Conservation (phyloP, 352 stramenopile species). For the Phytophthora foliorum region DNA sequence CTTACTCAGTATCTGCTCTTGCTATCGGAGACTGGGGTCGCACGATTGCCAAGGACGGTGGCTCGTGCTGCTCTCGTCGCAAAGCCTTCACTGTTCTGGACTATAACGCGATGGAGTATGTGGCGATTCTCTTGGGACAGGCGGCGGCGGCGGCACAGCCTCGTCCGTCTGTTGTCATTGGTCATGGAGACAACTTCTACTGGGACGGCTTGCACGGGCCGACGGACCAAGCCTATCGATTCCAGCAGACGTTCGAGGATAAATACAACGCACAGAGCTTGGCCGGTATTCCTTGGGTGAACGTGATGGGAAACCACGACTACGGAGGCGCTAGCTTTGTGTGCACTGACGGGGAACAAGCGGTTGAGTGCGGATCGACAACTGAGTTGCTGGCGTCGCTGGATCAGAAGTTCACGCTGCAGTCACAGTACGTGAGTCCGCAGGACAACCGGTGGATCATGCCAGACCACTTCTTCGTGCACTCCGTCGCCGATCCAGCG, state of each 20-base stretch:
- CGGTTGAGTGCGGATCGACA: conserved; percentile 56
- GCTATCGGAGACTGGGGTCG: conserved; percentile 85
- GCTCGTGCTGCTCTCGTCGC: conserved; percentile 72
- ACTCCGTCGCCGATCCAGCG: conserved; percentile 65
- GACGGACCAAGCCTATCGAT: conserved; percentile 71
- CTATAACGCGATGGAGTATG: conserved; percentile 80
- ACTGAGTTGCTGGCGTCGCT: conserved; percentile 54
- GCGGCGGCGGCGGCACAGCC: conserved; percentile 37
- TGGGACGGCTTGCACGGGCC: conserved; percentile 72
- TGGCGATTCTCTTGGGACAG: conserved; percentile 65
- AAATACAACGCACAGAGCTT: conserved; percentile 68
- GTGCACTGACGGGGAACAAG: conserved; percentile 57
- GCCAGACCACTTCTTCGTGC: conserved; percentile 85
- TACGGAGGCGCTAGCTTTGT: conserved; percentile 84
- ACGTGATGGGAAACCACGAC: conserved; percentile 89
- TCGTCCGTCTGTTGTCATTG: conserved; percentile 55
- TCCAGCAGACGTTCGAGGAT: conserved; percentile 83
- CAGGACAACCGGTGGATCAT: conserved; percentile 87
- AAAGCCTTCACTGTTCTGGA: conserved; percentile 69
- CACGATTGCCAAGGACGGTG: conserved; percentile 64
- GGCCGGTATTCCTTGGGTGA: conserved; percentile 82
- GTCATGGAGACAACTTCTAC: conserved; percentile 87
- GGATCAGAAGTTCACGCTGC: conserved; percentile 78
- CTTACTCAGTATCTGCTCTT: conserved; percentile 61
- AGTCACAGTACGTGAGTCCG: conserved; percentile 83